These are phyloP conservation scores for Astrephomene gubernaculifera DNA, from an alignment of 139 green algal genomes.

Conservation along the genomic window DNA sequence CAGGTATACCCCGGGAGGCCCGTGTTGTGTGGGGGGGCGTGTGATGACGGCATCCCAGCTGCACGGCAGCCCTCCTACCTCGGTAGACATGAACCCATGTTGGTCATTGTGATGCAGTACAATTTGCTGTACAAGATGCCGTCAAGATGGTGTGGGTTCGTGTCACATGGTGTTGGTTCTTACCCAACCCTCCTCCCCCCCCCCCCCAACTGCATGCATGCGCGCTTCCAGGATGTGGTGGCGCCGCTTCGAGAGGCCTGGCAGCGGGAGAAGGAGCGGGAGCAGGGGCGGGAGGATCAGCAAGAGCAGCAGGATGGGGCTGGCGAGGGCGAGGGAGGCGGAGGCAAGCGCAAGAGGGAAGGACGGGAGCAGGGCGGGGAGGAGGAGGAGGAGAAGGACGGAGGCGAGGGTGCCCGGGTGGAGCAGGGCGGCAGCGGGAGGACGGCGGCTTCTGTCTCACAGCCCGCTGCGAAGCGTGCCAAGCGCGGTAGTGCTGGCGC, in stretches of 20 bases:
- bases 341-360: background rate
- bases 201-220: background rate
- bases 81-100: no score
- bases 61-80: no score
- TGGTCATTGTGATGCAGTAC: no score
- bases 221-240: background rate
- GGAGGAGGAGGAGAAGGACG: background rate
- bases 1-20: no score
- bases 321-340: background rate
- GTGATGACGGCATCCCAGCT: no score
- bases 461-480: background rate
- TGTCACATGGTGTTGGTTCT: no score
- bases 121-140: no score
- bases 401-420: background rate
- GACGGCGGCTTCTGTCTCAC: no score
- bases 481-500: background rate
- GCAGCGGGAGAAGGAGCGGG: background rate
- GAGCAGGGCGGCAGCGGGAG: background rate
- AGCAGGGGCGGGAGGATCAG: background rate
- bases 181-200: no score
- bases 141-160: no score
- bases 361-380: no score
- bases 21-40: no score
- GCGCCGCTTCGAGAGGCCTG: constrained; percentile 5
- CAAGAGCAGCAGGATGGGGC: background rate